Base-by-base conservation (phyloP, 441 rosid genomes). In the Mallotus repandus region DNA sequence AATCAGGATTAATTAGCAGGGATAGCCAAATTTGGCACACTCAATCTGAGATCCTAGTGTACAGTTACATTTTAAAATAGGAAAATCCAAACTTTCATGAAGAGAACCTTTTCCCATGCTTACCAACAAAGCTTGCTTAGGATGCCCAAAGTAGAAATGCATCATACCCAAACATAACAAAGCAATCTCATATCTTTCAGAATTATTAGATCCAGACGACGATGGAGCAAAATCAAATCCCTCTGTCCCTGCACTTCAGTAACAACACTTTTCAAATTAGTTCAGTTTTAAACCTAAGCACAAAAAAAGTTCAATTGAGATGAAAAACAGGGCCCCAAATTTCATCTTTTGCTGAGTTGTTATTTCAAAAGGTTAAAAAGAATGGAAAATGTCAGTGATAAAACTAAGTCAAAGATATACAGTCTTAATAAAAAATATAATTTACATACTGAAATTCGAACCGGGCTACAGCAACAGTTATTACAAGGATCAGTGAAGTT, bases 131-230 rank as follows among this genome's bases (percentile, higher is more conserved):
- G 97, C 99, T 82, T 86, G 89, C 80, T 87, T 88, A 55, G 98
- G 99, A 87, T 96, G 98, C 65, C 99, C 99, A 81, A 91, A 90
- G 87, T 90, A 95, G 81, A 89, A 90, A 81, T 96, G 98, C 96
- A 91, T 82, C 97, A 93, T 89, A 80, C 98, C 99, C 78, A 91
- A 76, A 86, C 92, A 93, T 78, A 96, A 84, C 80, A 90, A 85
- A 74, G 87, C 97, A 82, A 87, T 85, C 86, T 90, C 97, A 71
- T 86, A 91, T 82, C 97, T 86, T 85, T 90, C 97, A 50, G 77
- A 75, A 77, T 77, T 81, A 82, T 79, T 89, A 54, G 82, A 84
- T 41, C 81, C 89, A 77, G 86, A 74, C 76, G 93, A 80, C 74
- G 89, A 79, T 46, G 89, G 84, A 80, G 81, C 84, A 78, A 85